Conservation (phyloP, 306 rosid species). For the Ochetophila trinervis region DNA sequence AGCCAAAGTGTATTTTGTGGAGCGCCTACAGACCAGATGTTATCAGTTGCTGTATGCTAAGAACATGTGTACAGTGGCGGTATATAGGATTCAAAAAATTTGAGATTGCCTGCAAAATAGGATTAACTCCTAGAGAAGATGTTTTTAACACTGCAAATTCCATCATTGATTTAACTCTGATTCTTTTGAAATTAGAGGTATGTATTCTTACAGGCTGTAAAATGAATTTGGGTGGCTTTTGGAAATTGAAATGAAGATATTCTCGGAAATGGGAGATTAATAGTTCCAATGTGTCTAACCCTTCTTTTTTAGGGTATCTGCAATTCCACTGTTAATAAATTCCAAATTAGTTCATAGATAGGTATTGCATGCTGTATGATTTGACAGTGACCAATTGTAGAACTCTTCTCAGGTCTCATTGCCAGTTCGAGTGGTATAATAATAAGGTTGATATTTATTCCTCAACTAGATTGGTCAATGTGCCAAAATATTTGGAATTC, state of each 20-base stretch:
- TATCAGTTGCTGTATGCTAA: conserved; percentile 4
- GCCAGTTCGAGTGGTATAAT: too few species aligned
- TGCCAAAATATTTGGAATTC: too few species aligned
- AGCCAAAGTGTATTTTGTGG: neutral
- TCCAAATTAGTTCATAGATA: too few species aligned
- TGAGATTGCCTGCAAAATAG: neutral
- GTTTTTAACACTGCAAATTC: neutral
- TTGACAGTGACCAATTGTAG: too few species aligned
- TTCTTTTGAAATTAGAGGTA: conserved; percentile 21
- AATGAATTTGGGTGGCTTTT: neutral
- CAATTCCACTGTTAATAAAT: too few species aligned
- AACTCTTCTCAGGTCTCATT: too few species aligned
- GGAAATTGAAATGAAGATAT: neutral
- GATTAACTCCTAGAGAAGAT: neutral
- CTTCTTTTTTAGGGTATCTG: too few species aligned
- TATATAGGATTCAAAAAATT: neutral
- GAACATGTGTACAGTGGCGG: neutral
- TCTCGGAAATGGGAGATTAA: too few species aligned
- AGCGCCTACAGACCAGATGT: conserved; percentile 6
- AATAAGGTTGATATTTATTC: too few species aligned
- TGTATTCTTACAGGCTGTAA: neutral
- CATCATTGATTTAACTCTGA: conserved; percentile 1
- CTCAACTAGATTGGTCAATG: too few species aligned
- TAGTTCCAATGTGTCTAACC: too few species aligned
- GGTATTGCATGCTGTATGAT: too few species aligned